Percentiles rank a stretch among this genome's conserved stretches.
Conservation (phyloP, 2,329 filamentous ascomycete species). For the Fusarium heterosporum region DNA sequence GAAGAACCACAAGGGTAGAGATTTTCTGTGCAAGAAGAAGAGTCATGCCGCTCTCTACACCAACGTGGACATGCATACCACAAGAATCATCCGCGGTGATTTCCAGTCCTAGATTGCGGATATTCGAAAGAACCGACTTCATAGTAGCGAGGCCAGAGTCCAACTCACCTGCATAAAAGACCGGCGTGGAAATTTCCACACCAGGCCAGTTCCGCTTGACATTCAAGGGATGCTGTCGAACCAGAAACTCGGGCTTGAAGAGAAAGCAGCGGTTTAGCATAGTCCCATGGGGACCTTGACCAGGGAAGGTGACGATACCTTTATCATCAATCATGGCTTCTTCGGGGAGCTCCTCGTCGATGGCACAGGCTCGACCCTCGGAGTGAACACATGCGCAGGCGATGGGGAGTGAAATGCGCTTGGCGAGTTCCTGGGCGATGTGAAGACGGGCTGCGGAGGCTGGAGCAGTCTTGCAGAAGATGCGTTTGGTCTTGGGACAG, state of each 20-base stretch:
- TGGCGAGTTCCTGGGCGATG: constrained; percentile 6
- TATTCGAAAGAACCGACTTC: constrained; percentile 2
- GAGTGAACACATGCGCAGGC: constrained; percentile 18
- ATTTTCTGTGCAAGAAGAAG: constrained; percentile 43
- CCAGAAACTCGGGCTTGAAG: constrained; percentile 28
- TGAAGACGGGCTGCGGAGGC: constrained; percentile 10
- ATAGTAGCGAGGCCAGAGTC: constrained; percentile 20
- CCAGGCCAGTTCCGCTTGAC: constrained; percentile 15
- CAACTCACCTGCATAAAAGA: constrained; percentile 36
- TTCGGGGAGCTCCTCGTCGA: constrained; percentile 2
- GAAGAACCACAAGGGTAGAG: constrained; percentile 32
- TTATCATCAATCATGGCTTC: not conserved
- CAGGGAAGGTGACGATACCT: not conserved
- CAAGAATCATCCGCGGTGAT: constrained; percentile 38
- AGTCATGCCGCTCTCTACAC: constrained; percentile 39
- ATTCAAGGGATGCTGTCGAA: not conserved
- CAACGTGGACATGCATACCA: constrained; percentile 46
- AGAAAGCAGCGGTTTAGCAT: constrained; percentile 22
- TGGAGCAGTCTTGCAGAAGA: not conserved
- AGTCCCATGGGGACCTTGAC: not conserved
- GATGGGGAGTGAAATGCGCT: not conserved
- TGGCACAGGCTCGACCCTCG: not conserved
- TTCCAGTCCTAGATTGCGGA: constrained; percentile 12
- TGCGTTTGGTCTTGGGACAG: not conserved
- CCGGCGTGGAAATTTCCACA: constrained; percentile 39